A percentile compares a stretch with the other conserved stretches of the same genome.
These are phyloP conservation scores for Akebia trifoliata DNA, from an alignment of 164 flowering plant genomes.

Conservation along the genomic window DNA sequence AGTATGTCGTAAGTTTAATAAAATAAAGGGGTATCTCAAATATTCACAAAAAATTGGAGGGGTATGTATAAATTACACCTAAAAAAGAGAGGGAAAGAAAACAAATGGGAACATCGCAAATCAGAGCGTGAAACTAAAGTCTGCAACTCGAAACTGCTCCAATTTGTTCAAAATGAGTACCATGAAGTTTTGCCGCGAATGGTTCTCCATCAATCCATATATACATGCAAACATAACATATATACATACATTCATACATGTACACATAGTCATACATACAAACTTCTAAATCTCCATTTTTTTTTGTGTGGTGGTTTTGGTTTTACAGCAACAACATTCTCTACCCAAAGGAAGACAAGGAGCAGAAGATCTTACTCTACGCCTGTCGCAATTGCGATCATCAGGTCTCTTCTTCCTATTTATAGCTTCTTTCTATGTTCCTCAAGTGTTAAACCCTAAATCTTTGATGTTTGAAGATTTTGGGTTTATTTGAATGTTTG, in stretches of 20 bases:
- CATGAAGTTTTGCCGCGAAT: conserved; percentile 96
- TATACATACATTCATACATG: not conserved
- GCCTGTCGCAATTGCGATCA: conserved; percentile 93
- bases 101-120: not conserved
- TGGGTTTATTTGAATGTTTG: not conserved
- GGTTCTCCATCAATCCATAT: conserved; percentile 31
- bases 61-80: conserved; percentile 2
- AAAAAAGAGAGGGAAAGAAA: no score
- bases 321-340: conserved; percentile 73
- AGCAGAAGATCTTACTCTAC: conserved; percentile 73
- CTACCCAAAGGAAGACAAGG: conserved; percentile 85
- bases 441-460: not conserved
- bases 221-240: not conserved
- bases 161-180: conserved; percentile 59
- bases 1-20: no score
- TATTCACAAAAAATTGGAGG: no score
- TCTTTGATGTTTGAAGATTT: not conserved
- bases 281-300: not conserved
- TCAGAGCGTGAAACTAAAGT: not conserved
- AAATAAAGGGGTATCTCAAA: conserved; percentile 1
- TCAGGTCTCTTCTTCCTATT: conserved; percentile 39
- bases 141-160: no score
- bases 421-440: not conserved
- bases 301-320: not conserved
- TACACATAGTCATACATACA: no score